A percentile compares a stretch with the other conserved stretches of the same genome.
Evolutionary conservation across 805 yeast species (phyloP).

Genomic region (Starmerella bacillaris): DNA sequence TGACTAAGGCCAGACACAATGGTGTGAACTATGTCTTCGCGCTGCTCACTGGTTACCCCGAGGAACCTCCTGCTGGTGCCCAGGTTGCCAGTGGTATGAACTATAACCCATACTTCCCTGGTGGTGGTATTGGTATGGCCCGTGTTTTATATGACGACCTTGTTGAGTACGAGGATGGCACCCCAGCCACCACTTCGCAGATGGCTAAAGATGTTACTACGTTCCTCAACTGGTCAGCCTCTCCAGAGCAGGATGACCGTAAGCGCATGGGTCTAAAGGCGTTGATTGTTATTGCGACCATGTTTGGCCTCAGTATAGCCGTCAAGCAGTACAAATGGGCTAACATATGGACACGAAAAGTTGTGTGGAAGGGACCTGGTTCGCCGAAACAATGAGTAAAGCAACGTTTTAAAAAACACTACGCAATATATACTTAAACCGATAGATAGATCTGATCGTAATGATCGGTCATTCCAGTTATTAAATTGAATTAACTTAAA

Average conservation of each 20-base stretch:
- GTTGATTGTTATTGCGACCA: conserved; percentile 52
- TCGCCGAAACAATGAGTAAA: conserved; percentile 15
- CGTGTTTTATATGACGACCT: conserved; percentile 93
- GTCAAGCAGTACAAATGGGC: conserved; percentile 98
- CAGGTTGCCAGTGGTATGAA: conserved; percentile 80
- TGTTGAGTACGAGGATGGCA: conserved; percentile 97
- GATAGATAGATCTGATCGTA: too few relatives aligned
- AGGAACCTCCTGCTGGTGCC: conserved; percentile 97
- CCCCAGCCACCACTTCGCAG: conserved; percentile 95
- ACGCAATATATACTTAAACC: too few relatives aligned
- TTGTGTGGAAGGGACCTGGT: conserved; percentile 33
- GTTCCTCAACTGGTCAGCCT: conserved; percentile 95
- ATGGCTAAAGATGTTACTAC: conserved; percentile 97
- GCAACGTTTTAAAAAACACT: too few relatives aligned
- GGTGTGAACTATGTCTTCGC: conserved; percentile 90
- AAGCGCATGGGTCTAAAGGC: conserved; percentile 94
- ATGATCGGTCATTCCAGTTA: too few relatives aligned
- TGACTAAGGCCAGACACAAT: conserved; percentile 98
- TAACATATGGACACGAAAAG: conserved; percentile 85
- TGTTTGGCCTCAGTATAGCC: conserved; percentile 71
- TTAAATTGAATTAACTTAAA: too few relatives aligned
- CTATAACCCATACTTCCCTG: conserved; percentile 99
- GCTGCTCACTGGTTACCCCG: conserved; percentile 94
- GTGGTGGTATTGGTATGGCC: conserved; percentile 98
- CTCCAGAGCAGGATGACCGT: conserved; percentile 97